Base-by-base conservation (phyloP, 176 grass and related monocot genomes). In the Puya raimondii region DNA sequence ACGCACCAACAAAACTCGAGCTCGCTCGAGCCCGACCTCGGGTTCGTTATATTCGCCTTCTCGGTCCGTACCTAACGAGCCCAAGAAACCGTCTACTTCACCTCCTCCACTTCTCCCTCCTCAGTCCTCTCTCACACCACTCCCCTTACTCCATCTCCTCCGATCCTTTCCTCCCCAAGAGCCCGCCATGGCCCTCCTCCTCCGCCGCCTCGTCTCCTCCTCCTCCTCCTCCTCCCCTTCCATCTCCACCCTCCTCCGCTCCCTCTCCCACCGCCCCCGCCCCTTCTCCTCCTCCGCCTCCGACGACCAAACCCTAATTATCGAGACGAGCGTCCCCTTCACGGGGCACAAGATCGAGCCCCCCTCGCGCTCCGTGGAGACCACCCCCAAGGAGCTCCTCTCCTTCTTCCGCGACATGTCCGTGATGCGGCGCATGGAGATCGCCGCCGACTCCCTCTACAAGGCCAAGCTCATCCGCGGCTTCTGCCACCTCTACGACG, bases 401-500 rank as follows among this genome's bases (percentile, higher is more conserved):
- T 0, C 79, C 52, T 83, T 83, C 74, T 96, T 87, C 81, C 84
- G 58, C 71, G 69, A 76, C 73, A 96, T 96, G 93, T 17, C 86
- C 9, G 16, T 83, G 0, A 96, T 96, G 93, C 93, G 93, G 0
- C 88, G 93, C 23, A 21, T 49, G n/a, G 93, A 96, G 86, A 87
- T 92, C 77, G 81, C 93, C 7, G 93, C 93, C 2, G 93, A 96
- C 70, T 96, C 92, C 0, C 93, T 96, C 52, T 96, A 96, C 88
- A 96, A 96, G 77, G 76, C 88, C 0, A 96, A 96, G 86, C 93
- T 96, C 13, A 92, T 96, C 84, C 86, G 86, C 1, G 93, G 93
- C 2, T 96, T 96, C 81, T 96, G 93, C 81, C 93, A 96, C 76
- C 88, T 96, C 33, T 96, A 96, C 84, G 93, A 96, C 63, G 93